Percentiles rank a stretch among this genome's conserved stretches.
Evolutionary conservation across 208 protist species (phyloP).

Genomic region (Crithidia bombi): DNA sequence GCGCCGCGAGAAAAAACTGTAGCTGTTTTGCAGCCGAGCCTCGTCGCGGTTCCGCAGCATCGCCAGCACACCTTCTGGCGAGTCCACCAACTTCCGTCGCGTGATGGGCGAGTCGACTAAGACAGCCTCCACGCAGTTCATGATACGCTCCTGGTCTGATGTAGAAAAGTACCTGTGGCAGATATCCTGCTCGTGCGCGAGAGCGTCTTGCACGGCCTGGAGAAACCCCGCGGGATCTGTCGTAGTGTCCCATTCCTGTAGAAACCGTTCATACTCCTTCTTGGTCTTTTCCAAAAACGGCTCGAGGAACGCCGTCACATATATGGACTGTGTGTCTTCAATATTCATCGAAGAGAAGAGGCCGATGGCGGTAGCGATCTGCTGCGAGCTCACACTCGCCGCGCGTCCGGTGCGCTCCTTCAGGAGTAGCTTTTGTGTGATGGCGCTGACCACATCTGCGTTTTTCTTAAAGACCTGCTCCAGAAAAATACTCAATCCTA

Average conservation of each 20-base stretch:
- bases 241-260: slow-evolving; percentile 45
- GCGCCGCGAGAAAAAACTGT: slow-evolving; percentile 62
- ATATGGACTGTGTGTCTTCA: slow-evolving; percentile 64
- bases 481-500: slow-evolving; percentile 83
- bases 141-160: slow-evolving; percentile 58
- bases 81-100: slow-evolving; percentile 47
- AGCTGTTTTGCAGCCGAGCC: slow-evolving; percentile 54
- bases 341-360: slow-evolving; percentile 81
- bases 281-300: slow-evolving; percentile 63
- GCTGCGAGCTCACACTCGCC: slow-evolving; percentile 34
- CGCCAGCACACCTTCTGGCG: slow-evolving; percentile 48
- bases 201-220: slow-evolving; percentile 37
- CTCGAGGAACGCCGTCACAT: slow-evolving; percentile 73
- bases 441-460: slow-evolving; percentile 48
- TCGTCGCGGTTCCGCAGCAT: slow-evolving; percentile 56
- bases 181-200: slow-evolving; percentile 55
- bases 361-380: slow-evolving; percentile 64
- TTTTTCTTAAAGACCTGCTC: slow-evolving; percentile 83
- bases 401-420: slow-evolving; percentile 36
- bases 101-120: slow-evolving; percentile 59
- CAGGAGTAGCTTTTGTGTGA: slow-evolving; percentile 66
- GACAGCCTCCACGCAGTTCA: slow-evolving; percentile 61
- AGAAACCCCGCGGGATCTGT: slow-evolving; percentile 48
- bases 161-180: slow-evolving; percentile 66
- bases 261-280: slow-evolving; percentile 52